Evolutionary conservation across 257 asterid genomes (phyloP).

Genomic region (Nyctanthes arbortristis): DNA sequence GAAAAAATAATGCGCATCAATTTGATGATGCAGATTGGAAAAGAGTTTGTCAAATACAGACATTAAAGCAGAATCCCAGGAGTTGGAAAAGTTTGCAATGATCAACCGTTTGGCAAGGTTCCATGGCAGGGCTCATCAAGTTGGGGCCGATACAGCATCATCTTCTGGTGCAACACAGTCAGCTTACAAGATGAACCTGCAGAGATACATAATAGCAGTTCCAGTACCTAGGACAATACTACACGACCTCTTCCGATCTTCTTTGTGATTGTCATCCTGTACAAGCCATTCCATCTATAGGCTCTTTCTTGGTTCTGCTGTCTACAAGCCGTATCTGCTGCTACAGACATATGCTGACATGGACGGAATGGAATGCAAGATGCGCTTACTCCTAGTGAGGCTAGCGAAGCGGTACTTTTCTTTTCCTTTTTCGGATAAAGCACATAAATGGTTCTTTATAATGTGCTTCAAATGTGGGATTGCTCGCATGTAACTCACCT

Average conservation of each 20-base stretch:
- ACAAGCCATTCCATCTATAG: background rate
- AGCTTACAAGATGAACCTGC: conserved; percentile 35
- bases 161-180: conserved; percentile 33
- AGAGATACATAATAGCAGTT: conserved; percentile 54
- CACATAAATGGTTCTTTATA: conserved; percentile 36
- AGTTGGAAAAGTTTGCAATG: conserved; percentile 61
- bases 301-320: conserved; percentile 15
- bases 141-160: conserved; percentile 38
- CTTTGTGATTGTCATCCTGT: conserved; percentile 44
- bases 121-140: conserved; percentile 50
- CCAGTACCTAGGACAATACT: conserved; percentile 69
- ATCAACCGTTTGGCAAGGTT: conserved; percentile 74
- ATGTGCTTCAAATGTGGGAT: conserved; percentile 28
- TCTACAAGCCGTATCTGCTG: background rate
- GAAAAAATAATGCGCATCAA: conserved; percentile 12
- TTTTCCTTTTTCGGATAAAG: conserved; percentile 35
- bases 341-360: background rate
- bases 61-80: conserved; percentile 57
- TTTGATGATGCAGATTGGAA: conserved; percentile 65
- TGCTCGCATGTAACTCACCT: conserved; percentile 24
- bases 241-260: conserved; percentile 65
- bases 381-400: conserved; percentile 22
- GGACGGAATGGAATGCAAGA: conserved; percentile 17
- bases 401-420: conserved; percentile 23
- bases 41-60: conserved; percentile 45